phyloP scores from a whole-genome alignment of 768 basidiomycete species.

The Russula compacta region DNA sequence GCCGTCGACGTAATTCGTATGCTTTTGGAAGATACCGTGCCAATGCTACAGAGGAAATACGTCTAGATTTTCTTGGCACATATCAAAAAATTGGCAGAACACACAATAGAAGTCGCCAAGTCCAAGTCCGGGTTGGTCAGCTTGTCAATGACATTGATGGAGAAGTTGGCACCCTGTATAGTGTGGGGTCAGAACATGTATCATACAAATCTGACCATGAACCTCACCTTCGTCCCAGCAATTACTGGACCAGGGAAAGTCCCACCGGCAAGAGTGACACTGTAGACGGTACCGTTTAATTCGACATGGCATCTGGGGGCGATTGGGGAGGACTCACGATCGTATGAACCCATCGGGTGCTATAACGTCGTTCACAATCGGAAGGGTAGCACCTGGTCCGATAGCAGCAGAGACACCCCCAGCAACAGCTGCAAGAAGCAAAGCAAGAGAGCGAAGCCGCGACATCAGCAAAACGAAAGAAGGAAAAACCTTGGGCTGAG shows the following conservation, averaged over 20 bases:
- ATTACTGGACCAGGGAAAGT: slow-evolving; percentile 2
- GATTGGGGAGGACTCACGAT: background rate
- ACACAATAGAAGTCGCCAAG: slow-evolving; percentile 2
- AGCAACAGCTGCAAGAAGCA: background rate
- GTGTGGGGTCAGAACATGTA: background rate
- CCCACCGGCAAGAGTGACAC: background rate
- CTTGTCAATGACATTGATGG: background rate
- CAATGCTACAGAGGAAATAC: slow-evolving; percentile 7
- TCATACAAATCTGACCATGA: background rate
- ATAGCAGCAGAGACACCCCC: background rate
- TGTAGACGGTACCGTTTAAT: background rate
- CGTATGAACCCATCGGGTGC: slow-evolving; percentile 23
- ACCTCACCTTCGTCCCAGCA: background rate
- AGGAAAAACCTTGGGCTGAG: too few species aligned
- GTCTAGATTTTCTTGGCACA: too few species aligned
- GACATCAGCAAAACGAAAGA: background rate
- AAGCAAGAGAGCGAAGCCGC: background rate
- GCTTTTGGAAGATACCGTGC: slow-evolving; percentile 21
- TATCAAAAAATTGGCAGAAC: background rate
- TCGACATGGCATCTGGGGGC: background rate
- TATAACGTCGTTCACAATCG: slow-evolving; percentile 2
- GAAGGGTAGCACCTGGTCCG: background rate
- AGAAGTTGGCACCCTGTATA: background rate
- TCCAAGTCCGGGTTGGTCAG: background rate
- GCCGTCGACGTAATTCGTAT: slow-evolving; percentile 20